Percentiles rank a stretch among this genome's conserved stretches.
phyloP scores from a whole-genome alignment of 2,329 filamentous ascomycete genomes.

The Stachybotrys chartarum region DNA sequence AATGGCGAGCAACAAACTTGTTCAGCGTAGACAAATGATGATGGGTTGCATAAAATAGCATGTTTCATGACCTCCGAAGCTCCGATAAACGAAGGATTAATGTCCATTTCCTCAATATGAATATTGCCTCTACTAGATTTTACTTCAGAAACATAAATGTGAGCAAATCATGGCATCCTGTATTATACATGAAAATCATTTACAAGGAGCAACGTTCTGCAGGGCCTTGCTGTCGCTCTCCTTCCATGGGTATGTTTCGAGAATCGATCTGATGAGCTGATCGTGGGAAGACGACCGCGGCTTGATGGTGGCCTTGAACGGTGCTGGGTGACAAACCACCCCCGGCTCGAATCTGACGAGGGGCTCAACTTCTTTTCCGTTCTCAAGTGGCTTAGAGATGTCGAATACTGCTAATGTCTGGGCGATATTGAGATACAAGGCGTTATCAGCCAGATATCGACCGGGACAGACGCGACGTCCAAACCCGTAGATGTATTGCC shows the following conservation, averaged over 20 bases:
- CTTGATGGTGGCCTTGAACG: conserved; percentile 3
- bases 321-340: conserved; percentile 2
- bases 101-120: no score
- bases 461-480: conserved; percentile 28
- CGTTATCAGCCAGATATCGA: conserved; percentile 19
- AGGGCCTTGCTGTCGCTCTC: neutral
- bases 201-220: no score
- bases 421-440: conserved; percentile 24
- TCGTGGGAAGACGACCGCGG: conserved; percentile 2
- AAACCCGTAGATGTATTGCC: conserved; percentile 20
- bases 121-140: no score
- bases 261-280: neutral
- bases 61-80: no score
- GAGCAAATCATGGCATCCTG: no score
- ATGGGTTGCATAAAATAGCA: no score
- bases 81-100: no score
- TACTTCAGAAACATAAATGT: no score
- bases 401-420: conserved; percentile 39
- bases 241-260: neutral
- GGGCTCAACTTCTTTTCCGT: conserved; percentile 16
- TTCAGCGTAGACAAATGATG: no score
- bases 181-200: no score
- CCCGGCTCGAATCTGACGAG: conserved; percentile 3
- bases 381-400: conserved; percentile 20
- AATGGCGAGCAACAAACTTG: no score